phyloP scores from a whole-genome alignment of 2,329 filamentous ascomycete species.

The Curvularia spicifera region DNA sequence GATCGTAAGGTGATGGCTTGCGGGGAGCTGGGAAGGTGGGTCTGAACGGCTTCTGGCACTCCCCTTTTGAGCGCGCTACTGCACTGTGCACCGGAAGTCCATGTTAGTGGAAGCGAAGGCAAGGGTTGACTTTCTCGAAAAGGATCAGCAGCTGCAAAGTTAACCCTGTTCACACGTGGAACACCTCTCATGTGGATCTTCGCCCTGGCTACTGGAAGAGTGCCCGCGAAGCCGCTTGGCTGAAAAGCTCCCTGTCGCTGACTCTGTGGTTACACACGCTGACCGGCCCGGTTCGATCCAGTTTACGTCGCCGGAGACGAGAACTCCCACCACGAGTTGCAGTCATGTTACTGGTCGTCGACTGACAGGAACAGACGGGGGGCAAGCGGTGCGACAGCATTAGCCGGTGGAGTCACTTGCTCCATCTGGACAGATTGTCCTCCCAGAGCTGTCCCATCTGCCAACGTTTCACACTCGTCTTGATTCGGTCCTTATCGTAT shows the following conservation, averaged over 20 bases:
- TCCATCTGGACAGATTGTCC: constrained; percentile 35
- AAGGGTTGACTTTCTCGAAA: constrained; percentile 33
- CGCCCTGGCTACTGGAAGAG: constrained; percentile 34
- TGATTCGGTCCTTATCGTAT: constrained; percentile 16
- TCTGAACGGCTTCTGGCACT: constrained; percentile 35
- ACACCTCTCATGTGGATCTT: constrained; percentile 27
- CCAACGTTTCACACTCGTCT: constrained; percentile 38
- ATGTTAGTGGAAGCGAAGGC: constrained; percentile 47
- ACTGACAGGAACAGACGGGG: constrained; percentile 23
- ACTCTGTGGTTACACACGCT: constrained; percentile 12
- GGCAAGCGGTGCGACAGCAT: constrained; percentile 34
- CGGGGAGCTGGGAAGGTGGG: constrained; percentile 49
- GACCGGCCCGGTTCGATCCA: constrained; percentile 17
- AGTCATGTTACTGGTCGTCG: constrained; percentile 20
- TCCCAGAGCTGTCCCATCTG: constrained; percentile 28
- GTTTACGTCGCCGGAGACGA: constrained; percentile 14
- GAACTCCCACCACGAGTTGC: constrained; percentile 2
- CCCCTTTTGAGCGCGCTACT: constrained; percentile 40
- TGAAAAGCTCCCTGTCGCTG: constrained; percentile 21
- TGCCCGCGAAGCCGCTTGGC: constrained; percentile 28
- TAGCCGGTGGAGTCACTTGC: constrained; percentile 32
- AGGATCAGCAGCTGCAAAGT: constrained; percentile 37
- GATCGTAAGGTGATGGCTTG: constrained; percentile 41
- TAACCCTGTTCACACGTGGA: constrained; percentile 50
- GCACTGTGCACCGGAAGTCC: constrained; percentile 46